A percentile compares a stretch with the other conserved stretches of the same genome.
phyloP scores from a whole-genome alignment of 1,284 basidiomycete species.

The Cutaneotrichosporon sp. region DNA sequence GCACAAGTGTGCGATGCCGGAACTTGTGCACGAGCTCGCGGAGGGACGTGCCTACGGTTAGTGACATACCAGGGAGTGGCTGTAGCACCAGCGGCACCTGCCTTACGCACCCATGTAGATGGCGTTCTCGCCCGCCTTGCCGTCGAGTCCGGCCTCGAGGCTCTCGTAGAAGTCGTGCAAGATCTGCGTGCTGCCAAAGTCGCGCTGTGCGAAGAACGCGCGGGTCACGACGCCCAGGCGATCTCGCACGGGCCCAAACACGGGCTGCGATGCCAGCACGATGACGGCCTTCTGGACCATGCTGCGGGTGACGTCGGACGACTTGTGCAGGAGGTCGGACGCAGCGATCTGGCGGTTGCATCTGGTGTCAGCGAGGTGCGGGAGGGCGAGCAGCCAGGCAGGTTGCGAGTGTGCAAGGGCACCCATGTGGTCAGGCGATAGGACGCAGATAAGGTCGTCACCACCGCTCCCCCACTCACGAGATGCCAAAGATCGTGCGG shows the following conservation, averaged over 20 bases:
- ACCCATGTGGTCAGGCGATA: too few relatives aligned
- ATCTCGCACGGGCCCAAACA: constrained; percentile 67
- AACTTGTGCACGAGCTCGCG: constrained; percentile 92
- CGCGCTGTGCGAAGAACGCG: constrained; percentile 83
- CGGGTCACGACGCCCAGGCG: constrained; percentile 95
- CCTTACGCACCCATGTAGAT: constrained; percentile 51
- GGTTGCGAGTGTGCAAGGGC: too few relatives aligned
- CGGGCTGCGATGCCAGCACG: constrained; percentile 83
- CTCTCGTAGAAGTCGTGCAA: constrained; percentile 78
- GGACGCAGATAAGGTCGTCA: constrained; percentile 10
- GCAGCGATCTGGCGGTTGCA: constrained; percentile 95
- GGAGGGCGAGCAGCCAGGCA: background rate
- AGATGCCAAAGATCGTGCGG: constrained; percentile 87
- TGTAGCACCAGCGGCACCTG: background rate
- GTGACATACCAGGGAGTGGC: background rate
- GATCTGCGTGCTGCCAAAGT: constrained; percentile 80
- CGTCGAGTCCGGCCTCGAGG: constrained; percentile 59
- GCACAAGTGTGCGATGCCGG: constrained; percentile 85
- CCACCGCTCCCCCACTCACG: constrained; percentile 59
- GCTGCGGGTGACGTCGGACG: constrained; percentile 86
- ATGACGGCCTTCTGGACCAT: constrained; percentile 99
- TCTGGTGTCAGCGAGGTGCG: constrained; percentile 53
- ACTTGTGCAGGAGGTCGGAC: constrained; percentile 74
- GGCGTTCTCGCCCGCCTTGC: constrained; percentile 45
- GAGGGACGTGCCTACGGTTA: constrained; percentile 72